Evolutionary conservation across 2,329 filamentous ascomycete genomes (phyloP).

Genomic region (Penicillium sp.): DNA sequence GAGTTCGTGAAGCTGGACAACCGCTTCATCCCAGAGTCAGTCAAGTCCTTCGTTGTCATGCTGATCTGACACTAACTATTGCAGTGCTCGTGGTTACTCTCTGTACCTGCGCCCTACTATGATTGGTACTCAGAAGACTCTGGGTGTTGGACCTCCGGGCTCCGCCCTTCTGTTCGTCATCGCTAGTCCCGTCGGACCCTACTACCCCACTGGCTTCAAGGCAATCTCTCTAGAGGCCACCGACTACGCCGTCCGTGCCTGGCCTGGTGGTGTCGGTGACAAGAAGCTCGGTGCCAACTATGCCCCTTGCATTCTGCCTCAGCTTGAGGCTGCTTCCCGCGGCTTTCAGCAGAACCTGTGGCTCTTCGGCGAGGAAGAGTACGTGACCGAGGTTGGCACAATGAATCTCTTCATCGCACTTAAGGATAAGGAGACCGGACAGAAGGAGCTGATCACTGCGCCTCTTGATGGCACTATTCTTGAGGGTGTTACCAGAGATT

Average conservation of each 20-base stretch:
- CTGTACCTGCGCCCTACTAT: slow-evolving; percentile 94
- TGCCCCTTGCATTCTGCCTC: slow-evolving; percentile 96
- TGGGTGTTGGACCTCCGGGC: slow-evolving; percentile 88
- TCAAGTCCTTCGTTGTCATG: slow-evolving; percentile 1
- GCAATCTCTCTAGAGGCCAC: slow-evolving; percentile 93
- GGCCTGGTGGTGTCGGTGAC: slow-evolving; percentile 96
- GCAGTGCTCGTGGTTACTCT: slow-evolving; percentile 72
- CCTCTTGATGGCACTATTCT: slow-evolving; percentile 95
- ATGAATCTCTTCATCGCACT: slow-evolving; percentile 97
- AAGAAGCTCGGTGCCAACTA: slow-evolving; percentile 99
- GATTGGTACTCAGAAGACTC: slow-evolving; percentile 93
- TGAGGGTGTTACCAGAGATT: slow-evolving; percentile 91
- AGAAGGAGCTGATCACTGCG: slow-evolving; percentile 91
- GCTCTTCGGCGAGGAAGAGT: slow-evolving; percentile 95
- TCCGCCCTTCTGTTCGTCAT: slow-evolving; percentile 93
- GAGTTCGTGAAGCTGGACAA: slow-evolving; percentile 77
- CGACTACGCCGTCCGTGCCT: slow-evolving; percentile 92
- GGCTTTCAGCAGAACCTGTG: slow-evolving; percentile 98
- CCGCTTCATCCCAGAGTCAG: slow-evolving; percentile 80
- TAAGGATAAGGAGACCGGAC: slow-evolving; percentile 79
- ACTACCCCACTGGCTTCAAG: slow-evolving; percentile 98
- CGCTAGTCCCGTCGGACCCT: slow-evolving; percentile 92
- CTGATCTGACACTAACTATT: slow-evolving; percentile 7
- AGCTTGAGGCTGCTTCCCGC: slow-evolving; percentile 83
- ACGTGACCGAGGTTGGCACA: slow-evolving; percentile 93